Percentiles rank a stretch among this genome's conserved stretches.
These are phyloP conservation scores for Penicillium thymicola DNA, from an alignment of 2,329 filamentous ascomycete genomes.

Conservation along the genomic window DNA sequence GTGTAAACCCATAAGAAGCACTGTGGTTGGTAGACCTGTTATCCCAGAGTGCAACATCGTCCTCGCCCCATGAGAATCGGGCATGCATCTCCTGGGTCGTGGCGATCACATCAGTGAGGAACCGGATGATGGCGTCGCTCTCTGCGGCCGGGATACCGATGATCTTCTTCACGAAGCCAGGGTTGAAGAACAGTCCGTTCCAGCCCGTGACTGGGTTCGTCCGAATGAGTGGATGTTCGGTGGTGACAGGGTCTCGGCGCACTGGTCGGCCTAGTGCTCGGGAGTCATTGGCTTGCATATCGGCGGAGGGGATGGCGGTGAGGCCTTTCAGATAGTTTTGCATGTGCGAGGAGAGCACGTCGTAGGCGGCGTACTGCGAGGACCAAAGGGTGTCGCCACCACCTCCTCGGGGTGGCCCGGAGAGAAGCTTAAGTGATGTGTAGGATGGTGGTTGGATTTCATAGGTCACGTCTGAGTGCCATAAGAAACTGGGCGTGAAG, in stretches of 20 bases:
- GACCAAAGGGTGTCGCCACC: conserved; percentile 59
- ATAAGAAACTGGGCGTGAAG: conserved; percentile 55
- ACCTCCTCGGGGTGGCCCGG: conserved; percentile 53
- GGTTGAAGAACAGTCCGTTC: conserved; percentile 60
- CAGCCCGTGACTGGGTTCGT: conserved; percentile 61
- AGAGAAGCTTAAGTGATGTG: conserved; percentile 54
- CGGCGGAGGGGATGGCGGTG: conserved; percentile 54
- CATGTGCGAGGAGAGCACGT: conserved; percentile 54
- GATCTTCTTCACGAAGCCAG: conserved; percentile 57
- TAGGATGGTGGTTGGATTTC: conserved; percentile 58
- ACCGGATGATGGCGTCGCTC: conserved; percentile 51
- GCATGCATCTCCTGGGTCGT: conserved; percentile 67
- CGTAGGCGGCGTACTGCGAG: conserved; percentile 58
- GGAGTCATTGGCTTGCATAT: conserved; percentile 53
- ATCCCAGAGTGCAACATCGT: conserved; percentile 68
- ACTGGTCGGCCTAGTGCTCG: conserved; percentile 51
- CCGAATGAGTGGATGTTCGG: conserved; percentile 56
- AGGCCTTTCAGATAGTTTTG: conserved; percentile 58
- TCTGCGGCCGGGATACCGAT: conserved; percentile 58
- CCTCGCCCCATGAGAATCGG: conserved; percentile 62
- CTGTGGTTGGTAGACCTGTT: conserved; percentile 58
- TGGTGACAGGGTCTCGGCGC: conserved; percentile 52
- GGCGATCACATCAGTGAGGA: conserved; percentile 54
- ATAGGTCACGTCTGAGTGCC: conserved; percentile 57
- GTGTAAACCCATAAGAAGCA: conserved; percentile 56